phyloP scores from a whole-genome alignment of 2,329 filamentous ascomycete genomes.

The Cladobotryum mycophilum region DNA sequence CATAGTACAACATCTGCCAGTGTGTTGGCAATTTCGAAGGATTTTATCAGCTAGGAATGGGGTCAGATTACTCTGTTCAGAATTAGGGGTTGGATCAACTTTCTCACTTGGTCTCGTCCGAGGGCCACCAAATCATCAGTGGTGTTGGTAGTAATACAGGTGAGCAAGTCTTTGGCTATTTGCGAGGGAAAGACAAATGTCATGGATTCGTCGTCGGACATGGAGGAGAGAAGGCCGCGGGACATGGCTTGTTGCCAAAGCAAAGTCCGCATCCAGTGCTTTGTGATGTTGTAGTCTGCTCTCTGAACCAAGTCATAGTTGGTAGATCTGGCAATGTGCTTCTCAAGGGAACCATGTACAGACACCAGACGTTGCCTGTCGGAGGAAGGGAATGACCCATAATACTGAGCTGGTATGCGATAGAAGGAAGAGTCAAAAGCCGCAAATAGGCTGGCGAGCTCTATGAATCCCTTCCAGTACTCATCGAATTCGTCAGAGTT shows the following conservation, averaged over 20 bases:
- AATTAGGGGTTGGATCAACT: background rate
- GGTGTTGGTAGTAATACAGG: conserved; percentile 3
- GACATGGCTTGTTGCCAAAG: conserved; percentile 11
- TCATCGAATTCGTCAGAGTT: conserved; percentile 5
- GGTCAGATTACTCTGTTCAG: background rate
- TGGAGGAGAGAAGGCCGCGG: background rate
- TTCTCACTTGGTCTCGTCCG: conserved; percentile 7
- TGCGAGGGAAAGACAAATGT: conserved; percentile 8
- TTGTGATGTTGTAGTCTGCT: conserved; percentile 10
- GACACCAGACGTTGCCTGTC: conserved; percentile 2
- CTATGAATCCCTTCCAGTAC: conserved; percentile 8
- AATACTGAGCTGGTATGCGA: background rate
- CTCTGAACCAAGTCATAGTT: conserved; percentile 6
- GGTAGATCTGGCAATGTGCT: background rate
- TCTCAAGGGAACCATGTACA: conserved; percentile 4
- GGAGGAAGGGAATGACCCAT: background rate
- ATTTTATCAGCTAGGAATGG: conserved; percentile 1
- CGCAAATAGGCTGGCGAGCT: conserved; percentile 5
- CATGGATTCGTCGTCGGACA: conserved; percentile 2
- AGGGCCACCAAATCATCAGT: conserved; percentile 6
- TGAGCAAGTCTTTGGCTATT: conserved; percentile 5
- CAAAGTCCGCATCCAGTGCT: conserved; percentile 8
- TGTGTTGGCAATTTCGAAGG: conserved; percentile 10
- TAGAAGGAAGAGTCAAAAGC: conserved; percentile 7
- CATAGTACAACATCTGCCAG: conserved; percentile 9